Evolutionary conservation across 139 green algal species (phyloP), one percentile per base, ranked within the genome.

Genomic region (Dunaliella primolecta): DNA sequence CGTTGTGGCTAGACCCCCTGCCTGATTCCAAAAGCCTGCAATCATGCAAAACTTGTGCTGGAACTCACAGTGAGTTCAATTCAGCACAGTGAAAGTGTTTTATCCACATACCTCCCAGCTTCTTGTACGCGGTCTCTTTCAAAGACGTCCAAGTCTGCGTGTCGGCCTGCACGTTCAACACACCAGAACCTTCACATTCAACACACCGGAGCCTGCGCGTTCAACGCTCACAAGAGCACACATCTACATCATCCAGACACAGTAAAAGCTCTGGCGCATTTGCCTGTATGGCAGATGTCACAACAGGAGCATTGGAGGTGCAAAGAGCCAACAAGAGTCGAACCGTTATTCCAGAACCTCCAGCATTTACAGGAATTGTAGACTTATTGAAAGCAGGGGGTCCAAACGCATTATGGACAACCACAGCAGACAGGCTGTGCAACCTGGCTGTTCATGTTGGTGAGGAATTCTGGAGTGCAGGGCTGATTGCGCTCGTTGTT

Each of bases 141-240:
- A 98, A 84, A 70, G 90, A 84, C 32, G 85, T 87, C 93, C 93
- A 97, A 57, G 94, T 77, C 34, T 72, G 79, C 32, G 24, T 36
- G 23, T 76, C 80, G 36, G 24, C 76, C 78, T 81, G 88, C 74
- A 46, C 78, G 36, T 84, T 88, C 25, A 35, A 11, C 20, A 30
- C 71, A 30, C 21, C 71, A 27, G 3, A 30, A 25, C 15, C 20
- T 35, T 25, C 21, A 78, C 20, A 78, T 30, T 23, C 71, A 27
- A 30, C 71, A 34, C n/a, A n/a, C n/a, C n/a, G n/a, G n/a, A n/a
- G n/a, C n/a, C n/a, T n/a, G n/a, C n/a, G n/a, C n/a, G n/a, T n/a
- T 31, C 20, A 31, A 2, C 2, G 29, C 2, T 77, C 2, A 77
- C 15, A 21, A 77, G 11, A 2, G 29, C 29, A 21, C 29, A 32